Conservation (phyloP, 148 eudicot species). For the Rhododendron mucronatum region DNA sequence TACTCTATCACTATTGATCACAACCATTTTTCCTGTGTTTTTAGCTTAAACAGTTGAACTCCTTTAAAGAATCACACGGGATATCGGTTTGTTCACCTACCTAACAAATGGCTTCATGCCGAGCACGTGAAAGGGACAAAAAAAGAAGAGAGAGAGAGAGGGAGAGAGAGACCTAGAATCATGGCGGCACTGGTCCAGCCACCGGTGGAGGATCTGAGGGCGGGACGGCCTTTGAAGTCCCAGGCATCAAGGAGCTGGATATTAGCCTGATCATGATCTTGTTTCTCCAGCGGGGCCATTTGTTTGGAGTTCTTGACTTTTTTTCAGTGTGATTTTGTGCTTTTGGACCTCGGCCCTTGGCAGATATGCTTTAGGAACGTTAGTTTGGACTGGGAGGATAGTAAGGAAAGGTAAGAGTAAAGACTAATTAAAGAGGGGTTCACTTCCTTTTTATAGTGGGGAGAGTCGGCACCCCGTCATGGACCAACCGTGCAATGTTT, state of each 20-base stretch:
- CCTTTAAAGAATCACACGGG: not conserved
- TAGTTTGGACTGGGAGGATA: not conserved
- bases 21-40: not conserved
- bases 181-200: slow-evolving; percentile 84
- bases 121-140: not conserved
- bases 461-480: too few relatives aligned
- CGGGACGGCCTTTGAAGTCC: slow-evolving; percentile 79
- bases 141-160: not conserved
- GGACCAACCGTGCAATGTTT: too few relatives aligned
- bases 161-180: slow-evolving; percentile 55
- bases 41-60: not conserved
- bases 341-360: too few relatives aligned
- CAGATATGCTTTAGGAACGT: not conserved
- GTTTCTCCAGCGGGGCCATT: slow-evolving; percentile 35
- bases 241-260: slow-evolving; percentile 62
- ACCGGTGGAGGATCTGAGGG: slow-evolving; percentile 57
- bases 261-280: slow-evolving; percentile 11
- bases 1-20: too few relatives aligned
- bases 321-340: not conserved
- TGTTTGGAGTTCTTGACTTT: not conserved
- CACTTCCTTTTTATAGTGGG: not conserved
- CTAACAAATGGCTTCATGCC: not conserved
- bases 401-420: not conserved
- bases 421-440: not conserved
- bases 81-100: not conserved